phyloP scores from a whole-genome alignment of 352 stramenopile species.

The Phytopythium helicoides region DNA sequence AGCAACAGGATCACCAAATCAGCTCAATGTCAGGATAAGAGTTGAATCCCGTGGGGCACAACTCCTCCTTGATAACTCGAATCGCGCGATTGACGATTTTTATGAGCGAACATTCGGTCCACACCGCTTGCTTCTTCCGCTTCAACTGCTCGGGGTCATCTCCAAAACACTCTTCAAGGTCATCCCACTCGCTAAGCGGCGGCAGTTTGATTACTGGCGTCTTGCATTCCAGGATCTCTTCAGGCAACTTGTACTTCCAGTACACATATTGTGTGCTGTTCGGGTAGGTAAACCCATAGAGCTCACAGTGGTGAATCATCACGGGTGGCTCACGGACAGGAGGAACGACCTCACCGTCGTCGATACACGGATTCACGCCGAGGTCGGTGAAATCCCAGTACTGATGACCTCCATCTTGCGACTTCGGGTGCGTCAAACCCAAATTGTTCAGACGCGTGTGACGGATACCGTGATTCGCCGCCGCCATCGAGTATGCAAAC shows the following conservation, averaged over 20 bases:
- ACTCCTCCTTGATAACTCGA: conserved; percentile 34
- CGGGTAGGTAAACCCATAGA: conserved; percentile 33
- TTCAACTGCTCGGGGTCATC: conserved; percentile 11
- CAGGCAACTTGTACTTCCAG: conserved; percentile 51
- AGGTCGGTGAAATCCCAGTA: conserved; percentile 42
- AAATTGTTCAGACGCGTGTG: conserved; percentile 45
- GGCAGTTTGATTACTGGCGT: conserved; percentile 36
- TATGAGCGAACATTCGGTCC: conserved; percentile 33
- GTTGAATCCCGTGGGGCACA: conserved; percentile 42
- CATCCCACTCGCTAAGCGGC: conserved; percentile 36
- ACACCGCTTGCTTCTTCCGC: conserved; percentile 33
- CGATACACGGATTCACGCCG: conserved; percentile 38
- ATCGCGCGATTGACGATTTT: conserved; percentile 43
- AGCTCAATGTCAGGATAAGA: conserved; percentile 6
- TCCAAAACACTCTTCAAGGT: conserved; percentile 6
- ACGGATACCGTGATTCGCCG: conserved; percentile 53
- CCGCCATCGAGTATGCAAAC: conserved; percentile 47
- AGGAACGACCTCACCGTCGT: conserved; percentile 26
- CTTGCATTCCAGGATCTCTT: conserved; percentile 36
- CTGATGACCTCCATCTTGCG: conserved; percentile 19
- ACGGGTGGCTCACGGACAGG: conserved; percentile 32
- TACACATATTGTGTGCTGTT: conserved; percentile 34
- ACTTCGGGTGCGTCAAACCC: conserved; percentile 38
- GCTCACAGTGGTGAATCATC: conserved; percentile 47
- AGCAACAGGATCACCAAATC: too few species aligned